Percentiles rank a stretch among this genome's conserved stretches.
Conservation (phyloP, 768 basidiomycete genomes). For the Termitomyces sp. region DNA sequence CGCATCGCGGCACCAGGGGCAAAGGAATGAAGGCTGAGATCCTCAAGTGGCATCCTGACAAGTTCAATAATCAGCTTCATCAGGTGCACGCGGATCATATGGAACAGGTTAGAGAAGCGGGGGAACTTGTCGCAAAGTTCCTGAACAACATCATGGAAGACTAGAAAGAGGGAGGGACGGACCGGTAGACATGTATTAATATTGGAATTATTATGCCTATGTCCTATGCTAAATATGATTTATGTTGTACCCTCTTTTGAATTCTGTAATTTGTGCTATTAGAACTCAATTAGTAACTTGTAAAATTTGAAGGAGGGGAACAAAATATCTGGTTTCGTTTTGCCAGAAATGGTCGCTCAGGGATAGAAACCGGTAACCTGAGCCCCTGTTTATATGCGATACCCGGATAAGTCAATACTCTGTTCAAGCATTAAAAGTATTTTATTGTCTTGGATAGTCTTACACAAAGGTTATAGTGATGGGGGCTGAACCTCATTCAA, state of each 20-base stretch:
- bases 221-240: background rate
- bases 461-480: background rate
- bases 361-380: background rate
- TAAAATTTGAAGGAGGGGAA: background rate
- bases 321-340: background rate
- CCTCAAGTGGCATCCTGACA: conserved; percentile 52
- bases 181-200: background rate
- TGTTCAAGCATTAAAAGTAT: background rate
- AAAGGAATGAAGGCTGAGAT: conserved; percentile 39
- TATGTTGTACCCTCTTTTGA: background rate
- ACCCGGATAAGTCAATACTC: background rate
- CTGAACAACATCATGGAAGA: conserved; percentile 20
- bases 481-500: conserved; percentile 1
- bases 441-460: background rate
- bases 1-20: conserved; percentile 26
- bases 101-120: conserved; percentile 26
- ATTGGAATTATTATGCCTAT: background rate
- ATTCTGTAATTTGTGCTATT: background rate
- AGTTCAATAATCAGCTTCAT: conserved; percentile 31
- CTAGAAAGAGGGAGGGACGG: background rate
- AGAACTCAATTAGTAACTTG: background rate
- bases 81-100: conserved; percentile 28
- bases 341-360: background rate
- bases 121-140: conserved; percentile 33
- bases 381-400: background rate